Conservation (phyloP, 2,329 filamentous ascomycete species). For the Penicillium sp. region DNA sequence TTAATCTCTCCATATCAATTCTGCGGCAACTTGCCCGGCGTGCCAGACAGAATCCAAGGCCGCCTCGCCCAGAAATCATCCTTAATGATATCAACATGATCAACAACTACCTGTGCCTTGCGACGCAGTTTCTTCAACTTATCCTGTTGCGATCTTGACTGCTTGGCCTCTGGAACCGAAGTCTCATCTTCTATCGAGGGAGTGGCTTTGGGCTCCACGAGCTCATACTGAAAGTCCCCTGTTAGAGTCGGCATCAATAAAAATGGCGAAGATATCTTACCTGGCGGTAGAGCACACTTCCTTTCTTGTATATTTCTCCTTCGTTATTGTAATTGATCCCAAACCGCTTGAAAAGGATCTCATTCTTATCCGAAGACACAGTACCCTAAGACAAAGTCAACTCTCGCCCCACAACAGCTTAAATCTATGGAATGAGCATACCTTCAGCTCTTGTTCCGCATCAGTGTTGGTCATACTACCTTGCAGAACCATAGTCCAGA, state of each 20-base stretch:
- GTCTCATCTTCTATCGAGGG: slow-evolving; percentile 17
- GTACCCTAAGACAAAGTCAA: slow-evolving; percentile 63
- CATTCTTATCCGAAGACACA: slow-evolving; percentile 85
- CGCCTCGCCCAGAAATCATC: slow-evolving; percentile 89
- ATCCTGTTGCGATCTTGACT: slow-evolving; percentile 78
- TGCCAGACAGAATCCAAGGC: slow-evolving; percentile 80
- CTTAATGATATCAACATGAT: slow-evolving; percentile 91
- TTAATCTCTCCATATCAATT: slow-evolving; percentile 3
- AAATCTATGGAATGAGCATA: slow-evolving; percentile 37
- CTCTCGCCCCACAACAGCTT: not conserved
- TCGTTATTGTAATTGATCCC: slow-evolving; percentile 98
- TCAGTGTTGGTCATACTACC: slow-evolving; percentile 74
- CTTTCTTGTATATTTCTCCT: slow-evolving; percentile 87
- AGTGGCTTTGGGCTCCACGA: slow-evolving; percentile 58
- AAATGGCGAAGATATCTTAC: slow-evolving; percentile 42
- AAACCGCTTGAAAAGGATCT: slow-evolving; percentile 87
- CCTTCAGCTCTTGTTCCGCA: slow-evolving; percentile 78
- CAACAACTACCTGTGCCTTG: slow-evolving; percentile 78
- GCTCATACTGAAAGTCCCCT: slow-evolving; percentile 59
- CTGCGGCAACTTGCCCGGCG: slow-evolving; percentile 65
- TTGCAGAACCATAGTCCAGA: slow-evolving; percentile 82
- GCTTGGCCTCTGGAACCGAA: slow-evolving; percentile 44
- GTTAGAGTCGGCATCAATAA: not conserved
- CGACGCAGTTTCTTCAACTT: slow-evolving; percentile 77
- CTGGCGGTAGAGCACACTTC: slow-evolving; percentile 84